A percentile compares a stretch with the other conserved stretches of the same genome.
These are phyloP conservation scores for Neofusicoccum umdonicola DNA, from an alignment of 2,329 filamentous ascomycete genomes.

Conservation along the genomic window DNA sequence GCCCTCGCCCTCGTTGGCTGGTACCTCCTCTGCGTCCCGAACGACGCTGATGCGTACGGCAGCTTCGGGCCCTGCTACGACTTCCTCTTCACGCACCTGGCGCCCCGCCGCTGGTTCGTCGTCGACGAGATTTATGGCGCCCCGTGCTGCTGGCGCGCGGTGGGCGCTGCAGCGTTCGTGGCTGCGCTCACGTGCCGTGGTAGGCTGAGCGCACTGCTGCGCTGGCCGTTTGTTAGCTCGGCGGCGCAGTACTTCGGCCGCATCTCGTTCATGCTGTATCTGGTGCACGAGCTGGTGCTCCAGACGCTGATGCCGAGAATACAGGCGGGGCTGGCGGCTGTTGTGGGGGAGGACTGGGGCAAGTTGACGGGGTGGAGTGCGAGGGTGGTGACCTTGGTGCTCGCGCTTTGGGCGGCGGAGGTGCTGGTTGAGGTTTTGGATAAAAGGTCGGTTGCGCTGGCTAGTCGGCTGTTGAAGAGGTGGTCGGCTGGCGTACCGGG, in stretches of 20 bases:
- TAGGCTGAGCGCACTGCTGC: not conserved
- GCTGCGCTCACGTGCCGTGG: not conserved
- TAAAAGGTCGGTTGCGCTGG: not conserved
- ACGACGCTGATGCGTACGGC: not conserved
- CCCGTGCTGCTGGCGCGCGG: not conserved
- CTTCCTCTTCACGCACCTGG: not conserved
- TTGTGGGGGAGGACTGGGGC: not conserved
- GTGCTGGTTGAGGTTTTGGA: not conserved
- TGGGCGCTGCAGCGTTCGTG: not conserved
- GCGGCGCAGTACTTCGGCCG: not conserved
- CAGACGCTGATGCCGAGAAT: not conserved
- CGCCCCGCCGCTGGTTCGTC: not conserved
- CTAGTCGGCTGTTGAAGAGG: not conserved
- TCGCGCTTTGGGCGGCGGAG: not conserved
- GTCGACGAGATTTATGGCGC: not conserved
- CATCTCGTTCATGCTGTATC: not conserved
- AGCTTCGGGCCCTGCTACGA: not conserved
- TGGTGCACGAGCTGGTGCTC: not conserved
- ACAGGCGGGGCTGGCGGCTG: not conserved
- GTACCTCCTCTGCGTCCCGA: slow-evolving; percentile 1
- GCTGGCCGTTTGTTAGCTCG: not conserved
- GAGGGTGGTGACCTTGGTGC: not conserved
- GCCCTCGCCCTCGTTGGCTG: slow-evolving; percentile 32
- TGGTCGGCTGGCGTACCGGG: not conserved
- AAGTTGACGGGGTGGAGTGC: not conserved